Conservation (phyloP, 2,329 filamentous ascomycete genomes). For the Sporothrix sp. region DNA sequence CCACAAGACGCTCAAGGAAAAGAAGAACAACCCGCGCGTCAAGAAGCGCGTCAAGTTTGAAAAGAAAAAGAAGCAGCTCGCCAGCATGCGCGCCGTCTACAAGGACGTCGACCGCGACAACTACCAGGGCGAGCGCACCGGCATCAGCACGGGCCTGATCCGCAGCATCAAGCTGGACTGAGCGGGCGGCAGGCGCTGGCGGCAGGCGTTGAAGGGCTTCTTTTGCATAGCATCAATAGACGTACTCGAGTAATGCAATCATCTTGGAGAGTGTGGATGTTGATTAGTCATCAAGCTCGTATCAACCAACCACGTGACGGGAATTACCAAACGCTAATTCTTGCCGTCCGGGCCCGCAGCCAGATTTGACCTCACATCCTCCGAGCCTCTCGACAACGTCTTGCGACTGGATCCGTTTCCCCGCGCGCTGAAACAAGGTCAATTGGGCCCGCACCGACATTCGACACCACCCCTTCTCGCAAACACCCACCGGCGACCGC, state of each 20-base stretch:
- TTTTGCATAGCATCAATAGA: background rate
- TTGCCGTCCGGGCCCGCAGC: background rate
- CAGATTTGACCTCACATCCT: slow-evolving; percentile 10
- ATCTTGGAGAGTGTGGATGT: background rate
- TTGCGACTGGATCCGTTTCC: background rate
- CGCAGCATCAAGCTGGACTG: slow-evolving; percentile 82
- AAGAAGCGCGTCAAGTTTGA: slow-evolving; percentile 98
- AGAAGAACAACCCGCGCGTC: slow-evolving; percentile 85
- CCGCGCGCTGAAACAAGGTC: slow-evolving; percentile 6
- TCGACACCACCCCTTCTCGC: slow-evolving; percentile 5
- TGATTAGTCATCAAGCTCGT: slow-evolving; percentile 11
- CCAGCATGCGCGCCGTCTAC: slow-evolving; percentile 75
- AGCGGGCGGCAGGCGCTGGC: background rate
- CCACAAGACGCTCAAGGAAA: slow-evolving; percentile 62
- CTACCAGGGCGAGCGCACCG: slow-evolving; percentile 84
- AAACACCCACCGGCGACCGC: background rate
- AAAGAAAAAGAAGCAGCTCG: slow-evolving; percentile 94
- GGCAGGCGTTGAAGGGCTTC: background rate
- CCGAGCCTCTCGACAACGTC: slow-evolving; percentile 1
- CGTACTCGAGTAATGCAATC: too few relatives aligned
- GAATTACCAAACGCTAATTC: slow-evolving; percentile 18
- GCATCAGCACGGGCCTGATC: slow-evolving; percentile 88
- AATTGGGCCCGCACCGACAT: background rate
- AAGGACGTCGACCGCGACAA: slow-evolving; percentile 76
- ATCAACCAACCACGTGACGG: slow-evolving; percentile 19